phyloP scores from a whole-genome alignment of 306 rosid genomes.

The Mimosa bimucronata region DNA sequence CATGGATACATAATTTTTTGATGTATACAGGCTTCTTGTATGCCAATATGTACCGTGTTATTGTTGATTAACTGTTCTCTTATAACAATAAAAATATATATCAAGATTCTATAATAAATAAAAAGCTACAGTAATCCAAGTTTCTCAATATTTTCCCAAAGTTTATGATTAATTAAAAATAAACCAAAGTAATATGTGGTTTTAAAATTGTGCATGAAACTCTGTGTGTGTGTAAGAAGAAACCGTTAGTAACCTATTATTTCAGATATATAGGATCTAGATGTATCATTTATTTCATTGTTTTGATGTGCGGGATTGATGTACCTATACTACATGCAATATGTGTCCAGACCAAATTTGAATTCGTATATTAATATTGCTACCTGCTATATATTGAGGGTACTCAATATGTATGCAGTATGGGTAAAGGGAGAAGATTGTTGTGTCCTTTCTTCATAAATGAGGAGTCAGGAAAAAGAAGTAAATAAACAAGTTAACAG shows the following conservation, averaged over 20 bases:
- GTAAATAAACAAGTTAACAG: not conserved
- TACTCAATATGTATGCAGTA: not conserved
- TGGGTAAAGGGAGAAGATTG: not conserved
- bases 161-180: not conserved
- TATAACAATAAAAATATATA: too few species aligned
- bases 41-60: too few species aligned
- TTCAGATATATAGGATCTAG: not conserved
- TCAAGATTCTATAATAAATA: too few species aligned
- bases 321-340: too few species aligned
- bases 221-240: too few species aligned
- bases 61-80: too few species aligned
- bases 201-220: not conserved
- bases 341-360: not conserved
- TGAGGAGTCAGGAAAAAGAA: not conserved
- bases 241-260: constrained; percentile 3
- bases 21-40: too few species aligned
- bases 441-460: not conserved
- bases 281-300: too few species aligned
- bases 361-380: not conserved
- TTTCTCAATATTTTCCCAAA: not conserved
- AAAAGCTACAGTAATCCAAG: not conserved
- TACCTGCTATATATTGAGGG: not conserved
- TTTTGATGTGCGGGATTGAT: too few species aligned
- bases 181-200: not conserved
- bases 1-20: too few species aligned